Evolutionary conservation across 257 asterid genomes (phyloP).

Genomic region (Paulownia fortunei): DNA sequence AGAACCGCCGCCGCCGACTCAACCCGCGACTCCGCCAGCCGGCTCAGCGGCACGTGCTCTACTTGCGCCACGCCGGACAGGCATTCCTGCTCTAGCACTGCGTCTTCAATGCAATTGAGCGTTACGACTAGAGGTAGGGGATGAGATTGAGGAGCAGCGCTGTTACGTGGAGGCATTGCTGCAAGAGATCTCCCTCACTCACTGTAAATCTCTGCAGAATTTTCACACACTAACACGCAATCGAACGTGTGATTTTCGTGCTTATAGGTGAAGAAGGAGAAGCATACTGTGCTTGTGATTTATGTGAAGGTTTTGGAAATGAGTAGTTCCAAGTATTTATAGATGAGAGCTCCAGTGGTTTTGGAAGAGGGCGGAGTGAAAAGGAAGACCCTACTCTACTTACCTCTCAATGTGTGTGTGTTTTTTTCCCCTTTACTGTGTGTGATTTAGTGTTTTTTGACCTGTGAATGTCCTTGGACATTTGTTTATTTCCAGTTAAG

Average conservation of each 20-base stretch:
- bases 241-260: slow-evolving; percentile 1
- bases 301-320: not conserved
- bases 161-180: slow-evolving; percentile 54
- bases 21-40: slow-evolving; percentile 87
- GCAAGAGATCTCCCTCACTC: slow-evolving; percentile 50
- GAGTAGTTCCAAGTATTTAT: slow-evolving; percentile 18
- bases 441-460: slow-evolving; percentile 7
- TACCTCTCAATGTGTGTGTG: not conserved
- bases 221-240: slow-evolving; percentile 29
- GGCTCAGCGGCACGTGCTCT: slow-evolving; percentile 91
- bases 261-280: not conserved
- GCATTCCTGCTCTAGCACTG: slow-evolving; percentile 77
- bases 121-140: slow-evolving; percentile 75
- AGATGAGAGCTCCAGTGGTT: slow-evolving; percentile 32
- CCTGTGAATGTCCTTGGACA: not conserved
- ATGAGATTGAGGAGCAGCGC: slow-evolving; percentile 41
- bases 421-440: slow-evolving; percentile 16
- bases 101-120: slow-evolving; percentile 90
- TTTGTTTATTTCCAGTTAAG: not conserved
- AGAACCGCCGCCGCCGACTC: slow-evolving; percentile 87
- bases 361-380: slow-evolving; percentile 27
- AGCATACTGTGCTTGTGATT: not conserved
- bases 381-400: slow-evolving; percentile 31
- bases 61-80: slow-evolving; percentile 73
- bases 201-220: slow-evolving; percentile 20